Conservation (phyloP, 1,139 yeast genomes). For the Scheffersomyces stambukii region DNA sequence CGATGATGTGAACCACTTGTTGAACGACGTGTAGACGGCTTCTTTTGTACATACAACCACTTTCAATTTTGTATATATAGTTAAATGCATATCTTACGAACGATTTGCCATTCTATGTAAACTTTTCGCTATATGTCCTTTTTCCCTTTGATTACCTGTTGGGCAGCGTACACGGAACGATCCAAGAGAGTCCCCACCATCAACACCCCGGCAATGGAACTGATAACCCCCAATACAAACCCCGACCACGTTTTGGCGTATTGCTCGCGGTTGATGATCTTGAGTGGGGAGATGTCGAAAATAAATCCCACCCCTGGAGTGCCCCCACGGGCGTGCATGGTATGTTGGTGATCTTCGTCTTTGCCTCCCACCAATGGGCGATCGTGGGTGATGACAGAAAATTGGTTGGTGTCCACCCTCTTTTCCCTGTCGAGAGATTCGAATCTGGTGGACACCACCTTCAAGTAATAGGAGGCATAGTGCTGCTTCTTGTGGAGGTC, state of each 20-base stretch:
- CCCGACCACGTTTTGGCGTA: constrained; percentile 81
- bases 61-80: too few relatives aligned
- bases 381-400: constrained; percentile 85
- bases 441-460: constrained; percentile 87
- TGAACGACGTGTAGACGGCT: constrained; percentile 36
- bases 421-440: constrained; percentile 54
- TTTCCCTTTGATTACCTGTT: constrained; percentile 70
- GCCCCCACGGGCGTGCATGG: constrained; percentile 82
- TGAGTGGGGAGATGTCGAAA: constrained; percentile 91
- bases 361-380: constrained; percentile 82
- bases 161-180: constrained; percentile 86
- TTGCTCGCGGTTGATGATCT: constrained; percentile 81
- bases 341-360: constrained; percentile 87
- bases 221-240: constrained; percentile 77
- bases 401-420: constrained; percentile 80
- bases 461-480: constrained; percentile 71
- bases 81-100: too few relatives aligned
- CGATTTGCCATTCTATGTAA: too few relatives aligned
- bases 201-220: constrained; percentile 89
- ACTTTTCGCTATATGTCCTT: constrained; percentile 39
- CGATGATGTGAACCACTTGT: constrained; percentile 47
- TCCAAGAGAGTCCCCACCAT: constrained; percentile 90
- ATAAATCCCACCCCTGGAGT: constrained; percentile 84
- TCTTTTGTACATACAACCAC: background rate
- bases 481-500: constrained; percentile 52